Evolutionary conservation across 2,329 filamentous ascomycete species (phyloP).

Genomic region (Cercospora berteroae): DNA sequence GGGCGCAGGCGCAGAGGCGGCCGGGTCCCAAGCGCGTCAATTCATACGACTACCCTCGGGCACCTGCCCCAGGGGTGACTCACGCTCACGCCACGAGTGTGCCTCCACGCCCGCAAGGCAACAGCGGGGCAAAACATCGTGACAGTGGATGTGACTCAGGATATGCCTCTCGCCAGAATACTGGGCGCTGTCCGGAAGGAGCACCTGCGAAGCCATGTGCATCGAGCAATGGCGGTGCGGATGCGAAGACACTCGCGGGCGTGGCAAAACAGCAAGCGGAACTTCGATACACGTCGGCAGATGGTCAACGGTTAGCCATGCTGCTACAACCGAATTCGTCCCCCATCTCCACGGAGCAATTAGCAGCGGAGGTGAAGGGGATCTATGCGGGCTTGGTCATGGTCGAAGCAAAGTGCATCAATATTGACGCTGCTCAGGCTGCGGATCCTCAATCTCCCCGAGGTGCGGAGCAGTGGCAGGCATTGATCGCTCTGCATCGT

Average conservation of each 20-base stretch:
- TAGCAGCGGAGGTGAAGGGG: slow-evolving; percentile 76
- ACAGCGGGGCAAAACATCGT: neutral
- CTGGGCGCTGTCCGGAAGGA: neutral
- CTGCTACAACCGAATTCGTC: slow-evolving; percentile 31
- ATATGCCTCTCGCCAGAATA: slow-evolving; percentile 6
- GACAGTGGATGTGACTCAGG: slow-evolving; percentile 7
- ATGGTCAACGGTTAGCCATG: slow-evolving; percentile 19
- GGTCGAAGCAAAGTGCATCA: slow-evolving; percentile 84
- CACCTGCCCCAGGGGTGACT: neutral
- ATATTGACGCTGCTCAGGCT: slow-evolving; percentile 67
- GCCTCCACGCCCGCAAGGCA: neutral
- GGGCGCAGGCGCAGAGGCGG: neutral
- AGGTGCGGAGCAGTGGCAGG: slow-evolving; percentile 74
- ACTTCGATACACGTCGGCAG: slow-evolving; percentile 5
- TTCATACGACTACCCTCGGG: neutral
- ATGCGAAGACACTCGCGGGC: neutral
- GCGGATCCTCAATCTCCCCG: slow-evolving; percentile 53
- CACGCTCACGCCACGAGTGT: neutral
- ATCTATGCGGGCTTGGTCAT: slow-evolving; percentile 82
- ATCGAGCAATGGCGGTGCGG: neutral
- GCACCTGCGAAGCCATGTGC: neutral
- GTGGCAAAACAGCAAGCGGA: neutral
- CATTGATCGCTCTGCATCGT: slow-evolving; percentile 75
- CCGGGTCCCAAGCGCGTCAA: neutral
- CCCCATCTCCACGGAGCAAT: slow-evolving; percentile 69